phyloP scores from a whole-genome alignment of 2,329 filamentous ascomycete species.

The Diplocarpon rosae region DNA sequence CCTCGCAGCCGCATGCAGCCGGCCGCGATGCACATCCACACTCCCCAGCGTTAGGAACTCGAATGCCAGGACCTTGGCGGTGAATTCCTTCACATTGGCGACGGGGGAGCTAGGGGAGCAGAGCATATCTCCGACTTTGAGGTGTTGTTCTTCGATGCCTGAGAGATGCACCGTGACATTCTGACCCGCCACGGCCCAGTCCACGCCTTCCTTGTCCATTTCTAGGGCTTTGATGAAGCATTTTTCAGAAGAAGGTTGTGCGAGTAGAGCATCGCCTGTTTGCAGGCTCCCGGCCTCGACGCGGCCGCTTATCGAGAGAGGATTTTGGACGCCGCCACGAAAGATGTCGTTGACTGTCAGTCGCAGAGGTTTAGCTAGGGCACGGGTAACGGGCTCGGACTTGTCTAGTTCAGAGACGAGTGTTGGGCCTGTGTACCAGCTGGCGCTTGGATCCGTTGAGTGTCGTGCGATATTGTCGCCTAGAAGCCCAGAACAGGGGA shows the following conservation, averaged over 20 bases:
- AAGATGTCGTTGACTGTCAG: slow-evolving; percentile 85
- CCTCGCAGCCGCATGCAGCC: slow-evolving; percentile 66
- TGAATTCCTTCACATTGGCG: slow-evolving; percentile 60
- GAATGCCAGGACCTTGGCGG: slow-evolving; percentile 77
- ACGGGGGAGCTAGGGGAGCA: slow-evolving; percentile 61
- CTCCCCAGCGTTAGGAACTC: slow-evolving; percentile 82
- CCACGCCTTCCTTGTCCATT: slow-evolving; percentile 58
- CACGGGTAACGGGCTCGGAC: slow-evolving; percentile 61
- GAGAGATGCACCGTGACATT: slow-evolving; percentile 75
- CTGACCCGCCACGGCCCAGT: slow-evolving; percentile 90
- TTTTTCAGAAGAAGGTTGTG: slow-evolving; percentile 72
- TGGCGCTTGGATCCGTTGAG: slow-evolving; percentile 42
- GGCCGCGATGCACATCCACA: slow-evolving; percentile 79
- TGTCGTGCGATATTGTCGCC: slow-evolving; percentile 72
- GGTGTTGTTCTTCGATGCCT: slow-evolving; percentile 74
- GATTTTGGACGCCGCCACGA: slow-evolving; percentile 65
- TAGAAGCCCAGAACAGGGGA: slow-evolving; percentile 80
- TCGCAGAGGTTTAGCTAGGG: slow-evolving; percentile 68
- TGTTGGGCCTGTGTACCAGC: slow-evolving; percentile 75
- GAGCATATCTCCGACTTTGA: slow-evolving; percentile 78
- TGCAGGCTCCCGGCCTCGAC: slow-evolving; percentile 79
- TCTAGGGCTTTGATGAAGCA: slow-evolving; percentile 75
- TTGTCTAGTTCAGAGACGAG: slow-evolving; percentile 75
- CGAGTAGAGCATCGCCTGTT: slow-evolving; percentile 66
- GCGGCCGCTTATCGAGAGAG: slow-evolving; percentile 75